A percentile compares a stretch with the other conserved stretches of the same genome.
Conservation (phyloP, 139 green algal genomes). For the Gonium pectorale region DNA sequence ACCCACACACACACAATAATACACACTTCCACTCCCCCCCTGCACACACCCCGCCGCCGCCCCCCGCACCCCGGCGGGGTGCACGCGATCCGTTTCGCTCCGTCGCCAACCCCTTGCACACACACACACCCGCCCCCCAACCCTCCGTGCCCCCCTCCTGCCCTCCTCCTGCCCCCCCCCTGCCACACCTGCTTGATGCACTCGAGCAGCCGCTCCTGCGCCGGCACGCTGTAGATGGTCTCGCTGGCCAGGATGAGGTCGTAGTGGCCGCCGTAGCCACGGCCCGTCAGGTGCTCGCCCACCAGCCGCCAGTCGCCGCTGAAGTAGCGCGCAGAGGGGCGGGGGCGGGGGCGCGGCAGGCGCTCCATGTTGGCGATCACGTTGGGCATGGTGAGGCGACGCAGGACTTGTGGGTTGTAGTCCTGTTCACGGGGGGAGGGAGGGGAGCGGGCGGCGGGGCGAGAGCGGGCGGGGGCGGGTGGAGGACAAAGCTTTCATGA, state of each 20-base stretch:
- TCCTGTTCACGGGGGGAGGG: constrained; percentile 78
- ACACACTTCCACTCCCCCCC: no score
- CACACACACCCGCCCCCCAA: no score
- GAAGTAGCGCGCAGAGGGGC: constrained; percentile 43
- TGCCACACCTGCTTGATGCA: constrained; percentile 77
- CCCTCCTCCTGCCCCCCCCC: background rate
- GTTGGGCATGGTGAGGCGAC: constrained; percentile 79
- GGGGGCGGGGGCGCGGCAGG: constrained; percentile 12
- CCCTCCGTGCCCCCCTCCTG: no score
- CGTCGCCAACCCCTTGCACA: no score
- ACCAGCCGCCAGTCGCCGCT: constrained; percentile 46
- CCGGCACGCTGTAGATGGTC: constrained; percentile 83
- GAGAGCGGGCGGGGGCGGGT: no score
- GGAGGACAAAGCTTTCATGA: no score
- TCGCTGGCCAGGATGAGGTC: constrained; percentile 89
- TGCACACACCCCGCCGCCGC: no score
- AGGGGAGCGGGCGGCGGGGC: background rate
- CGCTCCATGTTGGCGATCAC: constrained; percentile 71
- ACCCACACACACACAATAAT: no score
- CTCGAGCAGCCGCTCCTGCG: constrained; percentile 67
- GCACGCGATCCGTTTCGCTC: no score
- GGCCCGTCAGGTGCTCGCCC: constrained; percentile 14
- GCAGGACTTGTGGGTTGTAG: constrained; percentile 87
- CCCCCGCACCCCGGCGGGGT: no score
- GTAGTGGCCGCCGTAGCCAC: constrained; percentile 62